A percentile compares a stretch with the other conserved stretches of the same genome.
These are phyloP conservation scores for Apiotrichum gamsii DNA, from an alignment of 1,284 basidiomycete genomes.

Conservation along the genomic window DNA sequence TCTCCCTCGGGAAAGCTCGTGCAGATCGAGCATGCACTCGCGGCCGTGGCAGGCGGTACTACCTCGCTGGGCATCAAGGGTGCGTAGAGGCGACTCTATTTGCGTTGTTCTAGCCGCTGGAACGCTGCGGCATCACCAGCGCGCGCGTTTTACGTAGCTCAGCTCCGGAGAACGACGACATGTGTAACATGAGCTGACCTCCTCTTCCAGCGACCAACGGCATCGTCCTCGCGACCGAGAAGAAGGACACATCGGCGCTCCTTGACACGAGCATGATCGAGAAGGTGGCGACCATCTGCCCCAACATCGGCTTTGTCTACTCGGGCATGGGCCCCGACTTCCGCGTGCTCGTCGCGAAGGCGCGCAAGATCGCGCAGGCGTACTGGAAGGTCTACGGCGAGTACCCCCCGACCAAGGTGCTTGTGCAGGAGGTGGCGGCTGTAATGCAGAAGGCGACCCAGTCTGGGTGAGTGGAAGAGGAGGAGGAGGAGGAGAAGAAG, in stretches of 20 bases:
- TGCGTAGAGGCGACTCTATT: constrained; percentile 38
- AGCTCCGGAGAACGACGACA: no score
- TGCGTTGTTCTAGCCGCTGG: no score
- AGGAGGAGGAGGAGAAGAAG: no score
- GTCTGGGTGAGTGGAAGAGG: constrained; percentile 81
- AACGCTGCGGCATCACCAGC: no score
- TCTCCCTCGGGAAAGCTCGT: constrained; percentile 97
- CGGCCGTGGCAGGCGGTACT: constrained; percentile 92
- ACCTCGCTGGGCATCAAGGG: constrained; percentile 99
- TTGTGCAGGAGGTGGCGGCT: constrained; percentile 94
- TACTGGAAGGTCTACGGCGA: constrained; percentile 99
- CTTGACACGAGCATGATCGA: constrained; percentile 97
- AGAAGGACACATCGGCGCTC: constrained; percentile 94
- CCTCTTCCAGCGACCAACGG: constrained; percentile 86
- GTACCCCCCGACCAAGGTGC: constrained; percentile 93
- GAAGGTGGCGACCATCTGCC: constrained; percentile 92
- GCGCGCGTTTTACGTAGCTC: no score
- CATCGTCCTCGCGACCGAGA: constrained; percentile 98
- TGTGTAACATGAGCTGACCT: no score
- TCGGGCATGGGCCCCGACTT: constrained; percentile 99
- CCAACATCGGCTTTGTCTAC: constrained; percentile 98
- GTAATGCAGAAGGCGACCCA: constrained; percentile 99
- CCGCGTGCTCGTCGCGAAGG: constrained; percentile 84
- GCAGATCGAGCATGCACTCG: constrained; percentile 98
- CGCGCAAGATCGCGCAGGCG: constrained; percentile 93